A percentile compares a stretch with the other conserved stretches of the same genome.
Evolutionary conservation across 176 grass and related monocot genomes (phyloP).

Genomic region (Avena eriantha): DNA sequence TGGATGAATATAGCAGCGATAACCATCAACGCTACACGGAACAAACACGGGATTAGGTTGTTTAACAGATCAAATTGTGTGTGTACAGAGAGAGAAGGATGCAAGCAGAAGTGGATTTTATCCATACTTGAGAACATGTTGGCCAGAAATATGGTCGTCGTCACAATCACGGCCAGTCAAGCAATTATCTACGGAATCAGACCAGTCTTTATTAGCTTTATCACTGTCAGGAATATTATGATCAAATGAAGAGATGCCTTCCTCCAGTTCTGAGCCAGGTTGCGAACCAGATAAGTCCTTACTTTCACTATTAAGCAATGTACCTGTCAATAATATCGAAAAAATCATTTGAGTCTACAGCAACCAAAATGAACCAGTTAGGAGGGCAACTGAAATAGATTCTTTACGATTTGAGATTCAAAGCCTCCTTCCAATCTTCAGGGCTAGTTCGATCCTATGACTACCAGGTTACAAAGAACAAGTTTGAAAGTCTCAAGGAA

Average conservation of each 20-base stretch:
- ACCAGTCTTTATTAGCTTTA: slow-evolving; percentile 40
- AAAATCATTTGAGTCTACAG: slow-evolving; percentile 46
- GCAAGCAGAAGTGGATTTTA: slow-evolving; percentile 21
- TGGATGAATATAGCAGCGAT: slow-evolving; percentile 68
- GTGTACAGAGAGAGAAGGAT: neutral
- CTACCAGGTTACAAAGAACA: neutral
- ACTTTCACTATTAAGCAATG: slow-evolving; percentile 40
- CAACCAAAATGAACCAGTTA: slow-evolving; percentile 18
- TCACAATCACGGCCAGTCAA: slow-evolving; percentile 31
- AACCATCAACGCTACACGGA: slow-evolving; percentile 60
- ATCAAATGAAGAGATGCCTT: slow-evolving; percentile 51
- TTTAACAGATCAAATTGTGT: slow-evolving; percentile 19
- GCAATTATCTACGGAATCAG: slow-evolving; percentile 56
- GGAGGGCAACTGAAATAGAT: neutral
- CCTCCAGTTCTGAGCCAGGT: slow-evolving; percentile 38
- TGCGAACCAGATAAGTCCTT: slow-evolving; percentile 38
- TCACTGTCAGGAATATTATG: slow-evolving; percentile 36
- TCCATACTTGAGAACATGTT: slow-evolving; percentile 55
- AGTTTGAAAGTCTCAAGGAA: slow-evolving; percentile 23
- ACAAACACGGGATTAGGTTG: slow-evolving; percentile 7
- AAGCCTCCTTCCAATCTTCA: slow-evolving; percentile 4
- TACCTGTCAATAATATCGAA: slow-evolving; percentile 53
- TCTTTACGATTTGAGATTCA: slow-evolving; percentile 21
- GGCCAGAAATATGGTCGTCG: slow-evolving; percentile 25
- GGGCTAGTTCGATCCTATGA: neutral